A percentile compares a stretch with the other conserved stretches of the same genome.
phyloP scores from a whole-genome alignment of 169 alveolate species.

The Babesia ovis region DNA sequence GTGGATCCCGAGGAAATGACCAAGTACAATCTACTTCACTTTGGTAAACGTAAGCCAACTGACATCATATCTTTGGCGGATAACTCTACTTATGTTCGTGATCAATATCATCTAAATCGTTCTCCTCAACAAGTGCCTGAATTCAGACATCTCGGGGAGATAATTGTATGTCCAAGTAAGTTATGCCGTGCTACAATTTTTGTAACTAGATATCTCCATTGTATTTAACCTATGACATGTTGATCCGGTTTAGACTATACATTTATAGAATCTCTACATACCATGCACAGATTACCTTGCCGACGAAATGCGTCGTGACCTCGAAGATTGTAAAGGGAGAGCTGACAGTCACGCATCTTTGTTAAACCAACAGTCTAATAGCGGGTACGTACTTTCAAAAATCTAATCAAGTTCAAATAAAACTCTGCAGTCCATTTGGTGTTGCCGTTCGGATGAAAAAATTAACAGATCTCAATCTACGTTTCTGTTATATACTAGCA shows the following conservation, averaged over 20 bases:
- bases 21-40: slow-evolving; percentile 3
- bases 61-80: slow-evolving; percentile 57
- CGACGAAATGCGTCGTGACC: slow-evolving; percentile 4
- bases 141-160: slow-evolving; percentile 60
- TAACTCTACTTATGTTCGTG: neutral
- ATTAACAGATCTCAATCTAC: slow-evolving; percentile 32
- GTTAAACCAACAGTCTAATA: no score
- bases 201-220: neutral
- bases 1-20: slow-evolving; percentile 45
- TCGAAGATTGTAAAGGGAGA: neutral
- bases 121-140: slow-evolving; percentile 45
- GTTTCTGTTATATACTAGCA: slow-evolving; percentile 59
- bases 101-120: slow-evolving; percentile 51
- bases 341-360: no score
- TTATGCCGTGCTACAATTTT: neutral
- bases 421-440: slow-evolving; percentile 23
- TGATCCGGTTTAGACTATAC: no score
- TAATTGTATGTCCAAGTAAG: slow-evolving; percentile 59
- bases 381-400: no score
- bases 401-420: no score
- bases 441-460: slow-evolving; percentile 49
- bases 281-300: slow-evolving; percentile 12
- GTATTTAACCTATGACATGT: no score
- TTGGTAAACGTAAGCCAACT: slow-evolving; percentile 54
- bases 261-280: neutral